These are phyloP conservation scores for Talaromyces stipitatus DNA, from an alignment of 495 filamentous ascomycete genomes.

Conservation along the genomic window DNA sequence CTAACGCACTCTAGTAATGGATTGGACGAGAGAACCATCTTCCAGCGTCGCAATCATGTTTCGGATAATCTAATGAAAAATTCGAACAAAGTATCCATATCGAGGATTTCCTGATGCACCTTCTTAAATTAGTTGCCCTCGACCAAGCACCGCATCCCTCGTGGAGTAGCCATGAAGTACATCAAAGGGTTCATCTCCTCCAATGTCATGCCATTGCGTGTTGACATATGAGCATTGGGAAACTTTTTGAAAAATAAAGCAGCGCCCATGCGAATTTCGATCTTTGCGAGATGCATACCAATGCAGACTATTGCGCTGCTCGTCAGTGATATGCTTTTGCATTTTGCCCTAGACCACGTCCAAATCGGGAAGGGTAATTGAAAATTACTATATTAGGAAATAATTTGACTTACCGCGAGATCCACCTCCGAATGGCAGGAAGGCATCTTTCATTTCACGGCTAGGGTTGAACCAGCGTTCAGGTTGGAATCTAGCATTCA, in stretches of 20 bases:
- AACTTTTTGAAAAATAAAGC: conserved; percentile 4
- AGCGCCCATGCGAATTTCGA: conserved; percentile 13
- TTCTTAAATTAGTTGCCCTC: neutral
- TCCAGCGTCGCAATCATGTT: too few relatives aligned
- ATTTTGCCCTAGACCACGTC: too few relatives aligned
- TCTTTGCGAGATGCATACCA: conserved; percentile 14
- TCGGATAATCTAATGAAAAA: too few relatives aligned
- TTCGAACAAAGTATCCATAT: too few relatives aligned
- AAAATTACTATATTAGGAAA: neutral
- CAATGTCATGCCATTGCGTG: neutral
- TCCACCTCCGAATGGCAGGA: conserved; percentile 14
- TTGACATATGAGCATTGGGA: neutral
- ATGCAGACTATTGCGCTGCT: conserved; percentile 3
- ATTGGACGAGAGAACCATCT: too few relatives aligned
- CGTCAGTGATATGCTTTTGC: too few relatives aligned
- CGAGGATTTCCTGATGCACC: too few relatives aligned
- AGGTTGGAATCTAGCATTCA: neutral
- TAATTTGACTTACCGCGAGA: neutral
- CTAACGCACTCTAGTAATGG: too few relatives aligned
- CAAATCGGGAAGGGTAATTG: neutral
- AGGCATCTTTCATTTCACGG: neutral
- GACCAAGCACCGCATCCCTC: neutral
- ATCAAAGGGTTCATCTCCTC: neutral
- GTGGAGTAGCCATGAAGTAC: neutral
- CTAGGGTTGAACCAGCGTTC: neutral